Conservation (phyloP, 2,329 filamentous ascomycete species). For the Lachnellula hyalina region DNA sequence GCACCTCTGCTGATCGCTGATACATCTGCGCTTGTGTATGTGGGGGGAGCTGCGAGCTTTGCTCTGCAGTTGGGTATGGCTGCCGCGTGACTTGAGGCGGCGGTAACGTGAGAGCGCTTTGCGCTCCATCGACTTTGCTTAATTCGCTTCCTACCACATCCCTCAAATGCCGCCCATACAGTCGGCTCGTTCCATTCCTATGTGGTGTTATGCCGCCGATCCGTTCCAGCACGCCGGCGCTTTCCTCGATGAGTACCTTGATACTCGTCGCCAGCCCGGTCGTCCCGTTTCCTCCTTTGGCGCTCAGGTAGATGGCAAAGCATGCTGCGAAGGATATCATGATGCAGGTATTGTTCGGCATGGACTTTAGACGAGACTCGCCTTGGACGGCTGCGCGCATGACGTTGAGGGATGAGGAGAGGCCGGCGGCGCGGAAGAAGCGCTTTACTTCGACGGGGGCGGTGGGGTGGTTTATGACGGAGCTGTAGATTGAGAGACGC, state of each 20-base stretch:
- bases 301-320: constrained; percentile 60
- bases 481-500: constrained; percentile 67
- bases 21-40: not conserved
- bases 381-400: constrained; percentile 69
- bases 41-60: not conserved
- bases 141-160: constrained; percentile 30
- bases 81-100: not conserved
- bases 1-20: constrained; percentile 4
- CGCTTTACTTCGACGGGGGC: constrained; percentile 65
- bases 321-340: constrained; percentile 74
- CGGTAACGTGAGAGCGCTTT: constrained; percentile 1
- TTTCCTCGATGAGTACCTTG: constrained; percentile 60
- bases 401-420: constrained; percentile 69
- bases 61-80: not conserved
- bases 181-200: constrained; percentile 58
- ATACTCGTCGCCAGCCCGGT: constrained; percentile 55
- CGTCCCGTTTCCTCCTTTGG: constrained; percentile 48
- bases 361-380: constrained; percentile 62
- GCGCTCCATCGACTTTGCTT: not conserved
- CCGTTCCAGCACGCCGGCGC: constrained; percentile 62
- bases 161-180: constrained; percentile 52
- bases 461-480: constrained; percentile 69
- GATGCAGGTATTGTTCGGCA: constrained; percentile 74
- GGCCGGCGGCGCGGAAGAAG: constrained; percentile 65
- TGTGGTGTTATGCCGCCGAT: constrained; percentile 62